Base-by-base conservation (phyloP, 345 rosid genomes). In the Xanthoceras sorbifolium region DNA sequence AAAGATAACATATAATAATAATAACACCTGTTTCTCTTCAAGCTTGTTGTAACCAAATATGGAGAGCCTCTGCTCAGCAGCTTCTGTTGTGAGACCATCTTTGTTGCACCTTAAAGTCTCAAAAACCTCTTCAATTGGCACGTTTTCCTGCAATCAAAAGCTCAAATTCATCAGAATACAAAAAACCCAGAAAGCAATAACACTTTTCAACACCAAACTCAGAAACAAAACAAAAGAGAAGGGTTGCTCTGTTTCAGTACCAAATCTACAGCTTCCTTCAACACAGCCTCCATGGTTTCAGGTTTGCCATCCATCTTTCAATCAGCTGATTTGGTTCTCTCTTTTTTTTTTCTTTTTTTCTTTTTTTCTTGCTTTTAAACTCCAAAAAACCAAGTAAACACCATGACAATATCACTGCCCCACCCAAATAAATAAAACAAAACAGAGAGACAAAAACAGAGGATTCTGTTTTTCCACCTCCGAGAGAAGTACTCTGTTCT, bases 191-290 rank as follows among this genome's bases (percentile, higher is more conserved):
- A 75, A 64, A 77, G 42, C 18, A 69, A 75, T 67, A 60, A 26
- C 32, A 14, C 46, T 61, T 26, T 42, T 40, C 26, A 67, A 10
- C n/a, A 23, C 54, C 61, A 18, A 20, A 1, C 15, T 50, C 55
- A 50, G n/a, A 15, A n/a, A 50, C 75, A 34, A 9, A 38, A 67
- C 52, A 5, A 11, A 8, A 25, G 61, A 74, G 62, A 48, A 22
- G 62, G 75, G 60, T 75, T 69, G 73, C 76, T 76, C 74, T 64
- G 71, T 76, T 66, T 66, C 22, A 23, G 59, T 86, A 90, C 94
- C 90, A 90, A 84, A 82, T 90, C 92, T 10, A 90, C 94, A 44
- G 84, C 89, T 82, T 90, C 94, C 82, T 90, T 90, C 83, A 87
- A 64, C 68, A 90, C 90, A 72, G 92, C 92, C 42, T 90, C 92